A percentile compares a stretch with the other conserved stretches of the same genome.
Evolutionary conservation across 2,329 filamentous ascomycete species (phyloP).

Genomic region (Dactylellina cionopaga): DNA sequence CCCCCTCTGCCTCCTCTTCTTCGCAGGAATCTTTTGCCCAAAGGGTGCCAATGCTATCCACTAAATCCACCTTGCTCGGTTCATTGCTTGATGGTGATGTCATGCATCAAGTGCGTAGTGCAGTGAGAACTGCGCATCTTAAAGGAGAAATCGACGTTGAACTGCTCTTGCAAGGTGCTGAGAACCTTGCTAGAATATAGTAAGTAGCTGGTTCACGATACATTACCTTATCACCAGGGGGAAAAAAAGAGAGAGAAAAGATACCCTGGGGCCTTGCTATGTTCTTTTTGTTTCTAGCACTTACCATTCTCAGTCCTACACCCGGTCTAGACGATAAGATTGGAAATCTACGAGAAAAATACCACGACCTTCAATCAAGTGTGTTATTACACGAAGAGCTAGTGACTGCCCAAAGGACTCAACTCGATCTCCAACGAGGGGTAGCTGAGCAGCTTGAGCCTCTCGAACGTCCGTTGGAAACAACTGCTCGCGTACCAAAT

Average conservation of each 20-base stretch:
- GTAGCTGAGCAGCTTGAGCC: not conserved
- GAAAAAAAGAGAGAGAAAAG: not conserved
- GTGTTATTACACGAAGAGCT: constrained; percentile 39
- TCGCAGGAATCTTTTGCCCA: constrained; percentile 10
- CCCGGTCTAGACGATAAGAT: constrained; percentile 40
- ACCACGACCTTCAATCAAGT: constrained; percentile 41
- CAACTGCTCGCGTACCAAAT: not conserved
- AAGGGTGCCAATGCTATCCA: not conserved
- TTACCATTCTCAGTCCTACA: constrained; percentile 17
- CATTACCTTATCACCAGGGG: not conserved
- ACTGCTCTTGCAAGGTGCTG: constrained; percentile 33
- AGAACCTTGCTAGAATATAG: constrained; percentile 45
- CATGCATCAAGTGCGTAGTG: constrained; percentile 39
- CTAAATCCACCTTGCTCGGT: constrained; percentile 31
- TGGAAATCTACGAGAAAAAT: constrained; percentile 14
- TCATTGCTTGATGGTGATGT: constrained; percentile 38
- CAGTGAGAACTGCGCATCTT: constrained; percentile 25
- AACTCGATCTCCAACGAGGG: constrained; percentile 42
- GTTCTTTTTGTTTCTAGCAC: not conserved
- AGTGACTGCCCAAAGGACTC: constrained; percentile 42
- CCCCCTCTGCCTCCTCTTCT: too few relatives aligned
- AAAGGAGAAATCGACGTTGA: constrained; percentile 48
- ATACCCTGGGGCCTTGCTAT: too few relatives aligned
- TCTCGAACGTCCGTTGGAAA: not conserved
- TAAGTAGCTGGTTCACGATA: constrained; percentile 6